Base-by-base conservation (phyloP, 2,329 filamentous ascomycete species). In the Fusarium xyrophilum region DNA sequence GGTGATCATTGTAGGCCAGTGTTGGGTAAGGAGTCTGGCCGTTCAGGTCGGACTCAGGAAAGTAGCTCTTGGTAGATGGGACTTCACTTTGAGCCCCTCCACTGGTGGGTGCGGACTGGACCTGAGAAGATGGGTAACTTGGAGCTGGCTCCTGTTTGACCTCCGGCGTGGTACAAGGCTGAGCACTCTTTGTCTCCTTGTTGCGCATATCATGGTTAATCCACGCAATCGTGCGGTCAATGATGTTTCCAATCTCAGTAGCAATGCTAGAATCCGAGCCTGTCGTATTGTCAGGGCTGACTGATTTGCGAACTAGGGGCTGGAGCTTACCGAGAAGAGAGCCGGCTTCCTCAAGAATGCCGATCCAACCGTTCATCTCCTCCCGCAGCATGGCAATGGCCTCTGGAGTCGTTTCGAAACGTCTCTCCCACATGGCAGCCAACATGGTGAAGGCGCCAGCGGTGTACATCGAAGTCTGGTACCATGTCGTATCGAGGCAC, bases 401-500 rank as follows among this genome's bases (percentile, higher is more conserved):
- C 3, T 82, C 82, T 1, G 82, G 78, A 0, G 85, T 87, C 14
- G 88, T 86, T 13, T 86, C 82, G 50, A 87, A 86, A 32, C 89
- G 84, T 48, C 89, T 85, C 74, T 93, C 86, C 82, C 88, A 92
- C 57, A 89, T 85, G 3, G 87, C 86, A 47, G 91, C 92, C 1
- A 95, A 80, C 17, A 86, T 89, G 0, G 90, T 91, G 71, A 93
- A 92, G 59, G 92, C 89, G 28, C 90, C 90, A 43, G 90, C 88
- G 15, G 92, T 84, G 73, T 92, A 93, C 9, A 92, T 85, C 0
- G 91, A 89, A 50, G 88, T 84, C 48, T 90, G 89, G 71, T 92
- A 91, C 91, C 91, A 94, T 2, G 91, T 93, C 3, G 90, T 92
- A 73, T 95, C 92, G 7, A 94, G 79, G 44, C 88, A 88, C 73